These are phyloP conservation scores for Olyra latifolia DNA, from an alignment of 176 grass and related monocot genomes.

Conservation along the genomic window DNA sequence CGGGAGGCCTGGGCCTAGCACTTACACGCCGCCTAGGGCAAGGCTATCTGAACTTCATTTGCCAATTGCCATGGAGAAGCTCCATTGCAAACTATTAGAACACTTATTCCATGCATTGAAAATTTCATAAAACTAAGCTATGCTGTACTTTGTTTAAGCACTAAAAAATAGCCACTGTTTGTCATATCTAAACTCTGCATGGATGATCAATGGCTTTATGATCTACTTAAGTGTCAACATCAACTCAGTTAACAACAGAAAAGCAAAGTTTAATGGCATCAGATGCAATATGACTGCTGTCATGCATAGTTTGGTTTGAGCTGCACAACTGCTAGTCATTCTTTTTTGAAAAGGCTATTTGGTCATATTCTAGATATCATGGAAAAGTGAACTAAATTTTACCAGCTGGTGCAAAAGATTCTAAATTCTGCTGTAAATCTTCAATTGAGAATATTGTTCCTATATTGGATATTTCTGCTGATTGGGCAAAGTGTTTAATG, in stretches of 20 bases:
- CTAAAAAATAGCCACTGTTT: not conserved
- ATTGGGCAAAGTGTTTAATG: not conserved
- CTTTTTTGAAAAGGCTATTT: not conserved
- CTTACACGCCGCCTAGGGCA: no score
- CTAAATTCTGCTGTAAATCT: not conserved
- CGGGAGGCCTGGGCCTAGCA: no score
- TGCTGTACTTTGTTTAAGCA: not conserved
- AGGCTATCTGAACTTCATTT: conserved; percentile 4
- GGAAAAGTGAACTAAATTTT: not conserved
- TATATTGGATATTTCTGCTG: not conserved
- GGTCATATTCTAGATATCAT: not conserved
- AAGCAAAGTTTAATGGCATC: not conserved
- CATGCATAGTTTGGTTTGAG: not conserved
- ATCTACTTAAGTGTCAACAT: not conserved
- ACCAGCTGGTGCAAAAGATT: not conserved
- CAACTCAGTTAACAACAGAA: not conserved
- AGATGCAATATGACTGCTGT: not conserved
- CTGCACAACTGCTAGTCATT: not conserved
- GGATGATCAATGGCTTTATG: not conserved
- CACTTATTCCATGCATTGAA: not conserved
- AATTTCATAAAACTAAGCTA: not conserved
- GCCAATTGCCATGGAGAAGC: not conserved
- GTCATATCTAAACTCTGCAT: not conserved
- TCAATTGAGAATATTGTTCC: not conserved
- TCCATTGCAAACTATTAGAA: not conserved